These are phyloP conservation scores for Pyrenophora tritici-repentis DNA, from an alignment of 2,329 filamentous ascomycete genomes.

Conservation along the genomic window DNA sequence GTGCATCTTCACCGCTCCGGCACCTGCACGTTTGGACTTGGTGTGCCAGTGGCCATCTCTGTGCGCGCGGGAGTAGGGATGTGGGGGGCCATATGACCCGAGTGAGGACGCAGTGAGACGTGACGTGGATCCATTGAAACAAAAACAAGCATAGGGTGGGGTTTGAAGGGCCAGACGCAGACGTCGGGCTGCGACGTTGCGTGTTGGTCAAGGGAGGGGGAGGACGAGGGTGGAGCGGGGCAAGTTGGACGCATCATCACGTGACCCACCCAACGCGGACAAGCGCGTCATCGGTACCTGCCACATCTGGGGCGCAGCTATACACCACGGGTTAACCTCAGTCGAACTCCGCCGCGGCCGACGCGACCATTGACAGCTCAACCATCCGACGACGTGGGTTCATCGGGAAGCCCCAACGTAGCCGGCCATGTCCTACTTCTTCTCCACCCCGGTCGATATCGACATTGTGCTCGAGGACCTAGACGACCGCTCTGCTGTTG, in stretches of 20 bases:
- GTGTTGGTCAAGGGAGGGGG: neutral
- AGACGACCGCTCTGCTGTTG: slow-evolving; percentile 92
- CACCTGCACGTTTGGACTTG: slow-evolving; percentile 3
- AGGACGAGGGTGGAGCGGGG: slow-evolving; percentile 12
- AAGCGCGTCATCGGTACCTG: slow-evolving; percentile 22
- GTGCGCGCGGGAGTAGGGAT: neutral
- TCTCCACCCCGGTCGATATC: slow-evolving; percentile 97
- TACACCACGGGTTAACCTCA: slow-evolving; percentile 13
- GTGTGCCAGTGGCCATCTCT: slow-evolving; percentile 11
- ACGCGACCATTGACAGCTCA: slow-evolving; percentile 21
- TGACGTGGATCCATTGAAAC: slow-evolving; percentile 23
- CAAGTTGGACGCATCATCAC: slow-evolving; percentile 4
- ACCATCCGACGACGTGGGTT: slow-evolving; percentile 16
- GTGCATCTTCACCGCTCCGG: slow-evolving; percentile 22
- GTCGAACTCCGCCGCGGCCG: slow-evolving; percentile 23
- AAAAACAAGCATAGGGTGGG: slow-evolving; percentile 5
- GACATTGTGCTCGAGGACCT: slow-evolving; percentile 96
- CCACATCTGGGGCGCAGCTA: slow-evolving; percentile 22
- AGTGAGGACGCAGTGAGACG: slow-evolving; percentile 11
- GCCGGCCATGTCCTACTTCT: slow-evolving; percentile 80
- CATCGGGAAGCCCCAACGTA: slow-evolving; percentile 2
- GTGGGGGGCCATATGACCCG: slow-evolving; percentile 5
- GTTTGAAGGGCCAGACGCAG: slow-evolving; percentile 1
- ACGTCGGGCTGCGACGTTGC: neutral
- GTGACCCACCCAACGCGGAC: slow-evolving; percentile 10